Conservation (phyloP, 2,329 filamentous ascomycete genomes). For the Trichoderma oligosporum region DNA sequence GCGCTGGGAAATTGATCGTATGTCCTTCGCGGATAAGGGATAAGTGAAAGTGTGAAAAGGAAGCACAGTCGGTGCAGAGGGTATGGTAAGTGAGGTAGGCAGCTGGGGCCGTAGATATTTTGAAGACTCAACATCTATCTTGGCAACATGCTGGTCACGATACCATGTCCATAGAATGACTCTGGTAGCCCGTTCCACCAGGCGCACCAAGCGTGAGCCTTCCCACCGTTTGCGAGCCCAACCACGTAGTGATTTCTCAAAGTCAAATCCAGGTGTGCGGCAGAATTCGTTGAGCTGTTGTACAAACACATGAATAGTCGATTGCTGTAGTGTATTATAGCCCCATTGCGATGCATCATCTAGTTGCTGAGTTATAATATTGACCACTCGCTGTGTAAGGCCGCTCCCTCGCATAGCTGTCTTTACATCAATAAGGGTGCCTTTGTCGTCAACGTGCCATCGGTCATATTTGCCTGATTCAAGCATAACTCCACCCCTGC, state of each 20-base stretch:
- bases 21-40: constrained; percentile 83
- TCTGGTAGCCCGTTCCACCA: constrained; percentile 80
- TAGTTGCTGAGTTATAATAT: constrained; percentile 86
- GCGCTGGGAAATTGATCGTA: constrained; percentile 89
- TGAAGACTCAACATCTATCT: constrained; percentile 48
- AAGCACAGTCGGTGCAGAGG: constrained; percentile 86
- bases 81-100: constrained; percentile 69
- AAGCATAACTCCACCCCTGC: constrained; percentile 80
- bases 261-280: constrained; percentile 34
- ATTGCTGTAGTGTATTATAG: constrained; percentile 60
- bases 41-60: constrained; percentile 98
- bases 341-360: constrained; percentile 86
- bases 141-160: constrained; percentile 68
- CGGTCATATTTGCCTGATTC: constrained; percentile 71
- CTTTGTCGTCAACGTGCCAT: constrained; percentile 87
- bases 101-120: constrained; percentile 71
- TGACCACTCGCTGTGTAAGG: constrained; percentile 84
- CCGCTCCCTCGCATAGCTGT: constrained; percentile 62
- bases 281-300: constrained; percentile 44
- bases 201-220: constrained; percentile 75
- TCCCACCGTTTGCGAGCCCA: constrained; percentile 83
- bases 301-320: constrained; percentile 48
- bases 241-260: constrained; percentile 41
- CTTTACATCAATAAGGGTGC: constrained; percentile 74
- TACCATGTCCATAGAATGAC: constrained; percentile 83